Evolutionary conservation across 2,329 filamentous ascomycete species (phyloP).

Genomic region (Scytalidium lignicola): DNA sequence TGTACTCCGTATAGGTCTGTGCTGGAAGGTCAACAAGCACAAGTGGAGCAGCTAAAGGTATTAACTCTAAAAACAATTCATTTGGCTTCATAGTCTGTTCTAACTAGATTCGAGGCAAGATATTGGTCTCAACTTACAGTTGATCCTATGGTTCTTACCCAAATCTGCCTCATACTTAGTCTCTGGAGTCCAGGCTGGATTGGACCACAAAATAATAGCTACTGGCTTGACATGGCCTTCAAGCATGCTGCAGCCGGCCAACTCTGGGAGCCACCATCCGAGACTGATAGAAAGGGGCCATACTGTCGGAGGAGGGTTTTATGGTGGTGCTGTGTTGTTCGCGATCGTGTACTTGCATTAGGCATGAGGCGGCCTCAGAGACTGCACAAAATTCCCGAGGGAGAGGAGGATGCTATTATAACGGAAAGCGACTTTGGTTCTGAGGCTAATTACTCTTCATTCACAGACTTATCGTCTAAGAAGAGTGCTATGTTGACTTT

Average conservation of each 20-base stretch:
- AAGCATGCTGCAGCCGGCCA: constrained; percentile 6
- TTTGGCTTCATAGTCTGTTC: background rate
- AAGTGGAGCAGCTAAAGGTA: constrained; percentile 8
- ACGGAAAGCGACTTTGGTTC: constrained; percentile 6
- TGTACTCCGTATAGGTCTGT: constrained; percentile 9
- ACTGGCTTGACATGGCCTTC: constrained; percentile 11
- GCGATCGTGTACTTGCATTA: constrained; percentile 8
- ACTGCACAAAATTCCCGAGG: constrained; percentile 2
- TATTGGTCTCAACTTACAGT: constrained; percentile 9
- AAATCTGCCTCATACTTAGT: constrained; percentile 8
- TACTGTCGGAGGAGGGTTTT: constrained; percentile 3
- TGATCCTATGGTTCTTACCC: constrained; percentile 8
- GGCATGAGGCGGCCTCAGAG: constrained; percentile 10
- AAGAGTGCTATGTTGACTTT: constrained; percentile 5
- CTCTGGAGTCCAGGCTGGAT: constrained; percentile 8
- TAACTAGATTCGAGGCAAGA: constrained; percentile 3
- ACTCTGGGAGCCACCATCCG: constrained; percentile 3
- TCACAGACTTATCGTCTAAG: constrained; percentile 5
- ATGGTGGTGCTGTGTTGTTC: constrained; percentile 10
- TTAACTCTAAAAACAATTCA: no score
- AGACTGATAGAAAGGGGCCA: background rate
- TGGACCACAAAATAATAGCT: constrained; percentile 11
- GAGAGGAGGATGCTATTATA: constrained; percentile 2
- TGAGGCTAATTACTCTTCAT: constrained; percentile 3
- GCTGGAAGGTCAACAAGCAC: constrained; percentile 9